Conservation (phyloP, 768 basidiomycete genomes). For the Flagelloscypha sp. region DNA sequence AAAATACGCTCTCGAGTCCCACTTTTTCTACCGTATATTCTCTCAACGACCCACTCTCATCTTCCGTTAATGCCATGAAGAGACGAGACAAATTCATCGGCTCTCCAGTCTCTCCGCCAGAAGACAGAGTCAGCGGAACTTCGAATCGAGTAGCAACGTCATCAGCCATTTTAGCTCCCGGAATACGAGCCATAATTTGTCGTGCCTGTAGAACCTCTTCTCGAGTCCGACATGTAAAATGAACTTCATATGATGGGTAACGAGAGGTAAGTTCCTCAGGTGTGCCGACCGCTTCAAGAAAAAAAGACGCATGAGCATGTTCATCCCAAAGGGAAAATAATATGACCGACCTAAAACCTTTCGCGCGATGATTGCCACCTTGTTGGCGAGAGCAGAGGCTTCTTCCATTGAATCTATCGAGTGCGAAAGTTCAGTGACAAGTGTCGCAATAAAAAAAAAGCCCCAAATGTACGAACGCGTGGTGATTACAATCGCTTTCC, state of each 20-base stretch:
- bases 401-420: conserved; percentile 73
- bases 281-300: conserved; percentile 55
- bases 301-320: background rate
- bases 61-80: conserved; percentile 1
- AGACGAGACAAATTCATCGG: too few species aligned
- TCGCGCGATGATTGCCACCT: conserved; percentile 70
- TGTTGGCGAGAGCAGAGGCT: conserved; percentile 66
- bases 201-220: conserved; percentile 53
- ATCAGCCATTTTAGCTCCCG: conserved; percentile 57
- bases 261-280: conserved; percentile 54
- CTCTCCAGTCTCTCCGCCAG: too few species aligned
- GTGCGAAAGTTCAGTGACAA: conserved; percentile 61
- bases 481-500: conserved; percentile 66
- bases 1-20: conserved; percentile 63
- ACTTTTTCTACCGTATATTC: conserved; percentile 69
- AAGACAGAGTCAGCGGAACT: conserved; percentile 61
- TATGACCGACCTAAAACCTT: conserved; percentile 49
- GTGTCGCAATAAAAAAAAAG: conserved; percentile 30
- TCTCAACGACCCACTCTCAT: conserved; percentile 44
- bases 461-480: conserved; percentile 44
- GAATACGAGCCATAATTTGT: conserved; percentile 50
- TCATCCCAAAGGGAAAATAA: conserved; percentile 1
- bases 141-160: conserved; percentile 73
- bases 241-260: conserved; percentile 70
- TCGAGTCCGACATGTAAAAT: conserved; percentile 59